Percentiles rank a stretch among this genome's conserved stretches.
These are phyloP conservation scores for Coemansia sp. DNA, from an alignment of 192 early-diverging fungal genomes.

Conservation along the genomic window DNA sequence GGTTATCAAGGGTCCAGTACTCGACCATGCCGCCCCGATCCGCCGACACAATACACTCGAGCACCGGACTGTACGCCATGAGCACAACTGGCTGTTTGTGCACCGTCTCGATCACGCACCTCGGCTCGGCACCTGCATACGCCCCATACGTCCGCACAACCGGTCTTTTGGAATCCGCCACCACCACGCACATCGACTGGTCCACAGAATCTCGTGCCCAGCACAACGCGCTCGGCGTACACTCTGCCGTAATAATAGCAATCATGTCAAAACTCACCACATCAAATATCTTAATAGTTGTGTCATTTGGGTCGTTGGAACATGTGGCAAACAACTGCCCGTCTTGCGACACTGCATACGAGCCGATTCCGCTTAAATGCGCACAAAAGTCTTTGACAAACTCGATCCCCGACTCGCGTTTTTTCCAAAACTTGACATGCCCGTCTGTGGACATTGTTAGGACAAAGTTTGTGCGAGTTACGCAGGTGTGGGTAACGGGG, in stretches of 20 bases:
- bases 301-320: conserved; percentile 64
- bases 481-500: conserved; percentile 71
- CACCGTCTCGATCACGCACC: conserved; percentile 62
- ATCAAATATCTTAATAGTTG: conserved; percentile 91
- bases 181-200: conserved; percentile 77
- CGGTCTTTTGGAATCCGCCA: conserved; percentile 70
- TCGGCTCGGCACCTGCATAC: conserved; percentile 59
- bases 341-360: conserved; percentile 66
- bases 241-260: conserved; percentile 82
- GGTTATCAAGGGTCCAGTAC: conserved; percentile 83
- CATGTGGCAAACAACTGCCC: conserved; percentile 75
- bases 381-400: conserved; percentile 98
- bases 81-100: conserved; percentile 73
- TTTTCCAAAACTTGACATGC: conserved; percentile 99
- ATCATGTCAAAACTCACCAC: conserved; percentile 99
- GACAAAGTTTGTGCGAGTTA: conserved; percentile 84
- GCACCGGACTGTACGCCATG: conserved; percentile 76
- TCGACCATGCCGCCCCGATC: conserved; percentile 90
- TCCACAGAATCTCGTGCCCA: conserved; percentile 86
- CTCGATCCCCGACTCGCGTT: conserved; percentile 85
- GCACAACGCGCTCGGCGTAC: conserved; percentile 71
- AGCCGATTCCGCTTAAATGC: conserved; percentile 64
- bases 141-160: conserved; percentile 83
- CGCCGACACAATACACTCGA: conserved; percentile 75
- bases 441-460: conserved; percentile 94